Base-by-base conservation (phyloP, 306 rosid species). In the Arachis hypogaea region DNA sequence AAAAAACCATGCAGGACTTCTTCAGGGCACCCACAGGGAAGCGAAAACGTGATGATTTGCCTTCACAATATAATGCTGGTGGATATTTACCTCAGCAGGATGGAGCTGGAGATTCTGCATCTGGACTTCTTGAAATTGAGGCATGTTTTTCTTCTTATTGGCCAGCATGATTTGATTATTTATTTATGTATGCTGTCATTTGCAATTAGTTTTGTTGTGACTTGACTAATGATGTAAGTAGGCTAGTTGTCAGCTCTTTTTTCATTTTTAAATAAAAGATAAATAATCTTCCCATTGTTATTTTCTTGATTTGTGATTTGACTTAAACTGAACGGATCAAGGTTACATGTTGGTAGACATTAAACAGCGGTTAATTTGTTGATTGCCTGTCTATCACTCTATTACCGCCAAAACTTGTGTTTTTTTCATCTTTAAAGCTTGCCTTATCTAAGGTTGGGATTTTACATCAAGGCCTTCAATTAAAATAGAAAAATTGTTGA, bases 81-180 rank as follows among this genome's bases (percentile, higher is more conserved):
- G 98, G 96, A 57, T 90, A 84, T 84, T 78, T 92, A 66, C 99
- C 99, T 14, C 99, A 95, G 86, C 99, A 95, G 87, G 99, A 95
- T 86, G 99, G 99, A 78, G 93, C 98, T 66, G 96, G 93, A 77
- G 99, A 90, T 86, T 78, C 79, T 30, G 47, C 81, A 3, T 71
- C 87, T 36, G 82, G 78, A 59, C 66, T 63, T 78, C 88, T 92
- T 79, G 90, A 95, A 85, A 83, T 87, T 76, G 99, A 95, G 97
- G 99, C 90, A 72, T 63, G 63, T 59, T 43, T 73, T 60, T 45
- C 38, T 41, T 55, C 58, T 7, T 66, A 51, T 68, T 44, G 33
- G 42, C 68, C 64, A 38, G 65, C 11, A 61, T 40, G 38, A 45
- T 3, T 36, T 56, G 11, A 63, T 52, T 29, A 5, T 38, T 11